phyloP scores from a whole-genome alignment of 2,329 filamentous ascomycete species.

The Trichoderma koningii region DNA sequence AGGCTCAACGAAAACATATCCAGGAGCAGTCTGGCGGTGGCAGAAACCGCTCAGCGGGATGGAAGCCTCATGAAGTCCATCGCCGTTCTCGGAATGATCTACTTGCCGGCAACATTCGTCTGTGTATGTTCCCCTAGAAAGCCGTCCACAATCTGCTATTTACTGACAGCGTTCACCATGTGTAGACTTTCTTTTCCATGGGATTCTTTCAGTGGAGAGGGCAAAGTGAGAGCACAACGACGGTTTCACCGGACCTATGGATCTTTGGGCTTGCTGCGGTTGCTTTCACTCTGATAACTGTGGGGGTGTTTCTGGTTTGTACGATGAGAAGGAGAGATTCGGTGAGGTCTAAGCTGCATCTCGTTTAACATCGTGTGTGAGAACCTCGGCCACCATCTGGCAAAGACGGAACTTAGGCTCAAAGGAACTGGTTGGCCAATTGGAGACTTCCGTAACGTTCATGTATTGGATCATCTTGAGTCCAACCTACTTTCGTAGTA shows the following conservation, averaged over 20 bases:
- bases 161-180: not conserved
- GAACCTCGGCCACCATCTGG: not conserved
- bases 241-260: conserved; percentile 14
- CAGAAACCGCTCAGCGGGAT: conserved; percentile 27
- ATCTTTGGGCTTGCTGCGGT: conserved; percentile 2
- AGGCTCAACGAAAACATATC: conserved; percentile 25
- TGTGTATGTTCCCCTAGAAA: conserved; percentile 26
- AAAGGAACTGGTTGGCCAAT: not conserved
- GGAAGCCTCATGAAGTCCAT: conserved; percentile 31
- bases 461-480: no score
- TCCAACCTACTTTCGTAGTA: no score
- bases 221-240: not conserved
- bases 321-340: not conserved
- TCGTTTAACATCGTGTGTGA: not conserved
- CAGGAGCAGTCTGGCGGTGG: conserved; percentile 17
- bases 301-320: not conserved
- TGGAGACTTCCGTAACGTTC: not conserved
- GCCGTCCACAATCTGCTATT: not conserved
- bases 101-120: conserved; percentile 36
- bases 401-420: no score
- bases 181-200: conserved; percentile 19
- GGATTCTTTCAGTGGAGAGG: conserved; percentile 21
- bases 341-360: not conserved
- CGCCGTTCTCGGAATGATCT: conserved; percentile 33
- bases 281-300: not conserved